phyloP scores from a whole-genome alignment of 352 stramenopile genomes.

The Phytophthora pisi region DNA sequence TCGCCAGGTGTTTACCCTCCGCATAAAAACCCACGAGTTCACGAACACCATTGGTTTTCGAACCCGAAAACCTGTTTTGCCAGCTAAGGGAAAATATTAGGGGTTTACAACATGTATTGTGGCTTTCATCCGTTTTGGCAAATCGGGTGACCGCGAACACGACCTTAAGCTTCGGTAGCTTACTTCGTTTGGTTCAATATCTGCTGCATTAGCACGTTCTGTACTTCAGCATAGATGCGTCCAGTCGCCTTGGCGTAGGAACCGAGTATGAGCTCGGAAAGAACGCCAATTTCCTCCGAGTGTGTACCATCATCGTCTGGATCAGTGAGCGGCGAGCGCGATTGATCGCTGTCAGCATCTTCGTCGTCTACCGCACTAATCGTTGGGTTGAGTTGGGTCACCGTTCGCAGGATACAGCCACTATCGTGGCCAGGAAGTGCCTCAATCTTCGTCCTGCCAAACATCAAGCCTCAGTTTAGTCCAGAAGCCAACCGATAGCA shows the following conservation, averaged over 20 bases:
- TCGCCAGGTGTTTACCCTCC: not conserved
- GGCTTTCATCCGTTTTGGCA: too few relatives aligned
- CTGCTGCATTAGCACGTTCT: slow-evolving; percentile 46
- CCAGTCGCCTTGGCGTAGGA: not conserved
- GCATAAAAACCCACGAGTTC: not conserved
- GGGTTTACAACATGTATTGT: too few relatives aligned
- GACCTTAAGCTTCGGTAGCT: not conserved
- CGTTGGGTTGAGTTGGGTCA: slow-evolving; percentile 18
- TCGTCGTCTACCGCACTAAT: not conserved
- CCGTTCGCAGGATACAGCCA: slow-evolving; percentile 20
- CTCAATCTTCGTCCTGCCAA: slow-evolving; percentile 22
- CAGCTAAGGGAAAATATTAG: not conserved
- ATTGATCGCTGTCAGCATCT: slow-evolving; percentile 1
- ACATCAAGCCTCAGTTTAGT: not conserved
- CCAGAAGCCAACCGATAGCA: not conserved
- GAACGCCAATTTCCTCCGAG: slow-evolving; percentile 34
- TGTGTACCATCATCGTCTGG: not conserved
- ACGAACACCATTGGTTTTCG: not conserved
- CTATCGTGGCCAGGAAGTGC: slow-evolving; percentile 4
- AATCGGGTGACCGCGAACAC: too few relatives aligned
- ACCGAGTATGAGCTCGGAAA: not conserved
- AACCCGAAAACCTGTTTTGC: not conserved
- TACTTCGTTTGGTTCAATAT: slow-evolving; percentile 1
- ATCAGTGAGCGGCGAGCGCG: not conserved
- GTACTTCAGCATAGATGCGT: slow-evolving; percentile 34